phyloP scores from a whole-genome alignment of 2,329 filamentous ascomycete species.

The Trichoderma atroviride region DNA sequence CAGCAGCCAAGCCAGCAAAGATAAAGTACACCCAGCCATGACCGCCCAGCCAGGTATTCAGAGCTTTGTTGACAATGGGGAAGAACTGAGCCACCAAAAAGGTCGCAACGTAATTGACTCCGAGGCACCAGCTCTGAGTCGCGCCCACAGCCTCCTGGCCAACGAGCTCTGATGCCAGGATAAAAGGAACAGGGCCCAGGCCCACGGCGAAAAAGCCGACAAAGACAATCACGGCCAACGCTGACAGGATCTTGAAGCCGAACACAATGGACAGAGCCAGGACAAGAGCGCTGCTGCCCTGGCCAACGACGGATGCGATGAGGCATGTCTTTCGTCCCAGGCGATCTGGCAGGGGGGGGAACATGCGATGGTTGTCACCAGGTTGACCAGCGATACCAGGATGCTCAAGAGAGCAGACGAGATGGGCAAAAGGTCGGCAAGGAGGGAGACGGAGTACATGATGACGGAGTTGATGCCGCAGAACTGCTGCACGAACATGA shows the following conservation, averaged over 20 bases:
- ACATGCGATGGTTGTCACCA: conserved; percentile 77
- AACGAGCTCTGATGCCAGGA: conserved; percentile 88
- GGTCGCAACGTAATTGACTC: conserved; percentile 85
- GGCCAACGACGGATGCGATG: conserved; percentile 78
- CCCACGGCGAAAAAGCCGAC: conserved; percentile 89
- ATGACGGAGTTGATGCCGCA: conserved; percentile 96
- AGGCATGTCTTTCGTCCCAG: conserved; percentile 87
- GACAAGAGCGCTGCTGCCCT: conserved; percentile 75
- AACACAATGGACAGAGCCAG: conserved; percentile 81
- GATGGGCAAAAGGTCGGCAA: conserved; percentile 77
- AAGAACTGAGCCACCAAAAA: conserved; percentile 96
- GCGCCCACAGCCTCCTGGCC: conserved; percentile 88
- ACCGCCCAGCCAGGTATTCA: conserved; percentile 66
- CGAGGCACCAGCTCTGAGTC: conserved; percentile 84
- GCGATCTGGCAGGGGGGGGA: conserved; percentile 82
- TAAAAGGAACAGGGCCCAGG: conserved; percentile 91
- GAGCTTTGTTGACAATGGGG: conserved; percentile 75
- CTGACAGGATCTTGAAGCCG: conserved; percentile 73
- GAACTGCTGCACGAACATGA: conserved; percentile 92
- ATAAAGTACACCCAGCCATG: conserved; percentile 87
- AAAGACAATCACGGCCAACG: conserved; percentile 79
- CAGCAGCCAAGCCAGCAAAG: conserved; percentile 74
- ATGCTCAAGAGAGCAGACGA: conserved; percentile 85
- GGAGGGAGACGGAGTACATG: conserved; percentile 95
- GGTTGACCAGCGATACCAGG: conserved; percentile 81